Conservation (phyloP, 352 stramenopile genomes). For the Chrysophaeum taylorii region DNA sequence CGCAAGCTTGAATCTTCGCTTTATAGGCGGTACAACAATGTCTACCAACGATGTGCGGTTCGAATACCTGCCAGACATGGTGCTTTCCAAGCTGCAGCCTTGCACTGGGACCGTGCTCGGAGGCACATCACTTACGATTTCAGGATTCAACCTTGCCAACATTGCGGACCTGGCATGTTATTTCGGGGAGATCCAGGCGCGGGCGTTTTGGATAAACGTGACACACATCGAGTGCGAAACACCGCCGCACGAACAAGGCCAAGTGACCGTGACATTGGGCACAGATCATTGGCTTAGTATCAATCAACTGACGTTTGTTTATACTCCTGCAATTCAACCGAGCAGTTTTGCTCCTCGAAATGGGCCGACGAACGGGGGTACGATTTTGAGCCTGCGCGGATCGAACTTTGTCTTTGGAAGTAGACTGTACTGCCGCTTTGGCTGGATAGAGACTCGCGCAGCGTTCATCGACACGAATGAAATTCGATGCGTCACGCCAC, state of each 20-base stretch:
- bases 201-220: constrained; percentile 27
- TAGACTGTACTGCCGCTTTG: constrained; percentile 16
- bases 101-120: constrained; percentile 29
- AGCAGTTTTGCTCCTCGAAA: too few relatives aligned
- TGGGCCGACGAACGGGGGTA: constrained; percentile 17
- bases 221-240: too few relatives aligned
- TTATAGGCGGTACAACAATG: too few relatives aligned
- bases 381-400: constrained; percentile 24
- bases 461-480: constrained; percentile 22
- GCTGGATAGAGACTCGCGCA: constrained; percentile 19
- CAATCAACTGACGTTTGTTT: too few relatives aligned
- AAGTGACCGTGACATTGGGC: too few relatives aligned
- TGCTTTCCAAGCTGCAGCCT: constrained; percentile 29
- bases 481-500: constrained; percentile 20
- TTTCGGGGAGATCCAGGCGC: constrained; percentile 36
- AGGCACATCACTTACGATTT: constrained; percentile 36
- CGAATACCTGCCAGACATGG: constrained; percentile 26
- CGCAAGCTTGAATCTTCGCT: too few relatives aligned
- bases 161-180: constrained; percentile 38
- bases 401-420: constrained; percentile 26
- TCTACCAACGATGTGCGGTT: constrained; percentile 27
- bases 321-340: too few relatives aligned
- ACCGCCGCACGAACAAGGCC: too few relatives aligned
- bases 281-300: too few relatives aligned
- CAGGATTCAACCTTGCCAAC: constrained; percentile 44